A percentile compares a stretch with the other conserved stretches of the same genome.
Conservation (phyloP, 345 rosid genomes). For the Cardiospermum halicacabum region DNA sequence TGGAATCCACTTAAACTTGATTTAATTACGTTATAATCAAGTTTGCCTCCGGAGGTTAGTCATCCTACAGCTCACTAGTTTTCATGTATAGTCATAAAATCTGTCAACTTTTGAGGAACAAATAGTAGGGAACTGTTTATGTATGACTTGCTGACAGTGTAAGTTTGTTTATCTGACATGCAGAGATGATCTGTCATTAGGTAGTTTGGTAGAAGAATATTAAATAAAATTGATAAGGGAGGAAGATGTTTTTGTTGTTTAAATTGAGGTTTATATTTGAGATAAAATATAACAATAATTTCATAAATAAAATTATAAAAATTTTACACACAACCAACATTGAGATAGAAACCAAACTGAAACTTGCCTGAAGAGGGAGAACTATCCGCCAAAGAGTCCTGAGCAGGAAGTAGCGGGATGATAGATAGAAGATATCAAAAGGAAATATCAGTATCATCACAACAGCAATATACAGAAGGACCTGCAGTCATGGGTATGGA, state of each 20-base stretch:
- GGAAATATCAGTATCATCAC: constrained; percentile 71
- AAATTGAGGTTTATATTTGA: neutral
- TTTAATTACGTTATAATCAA: neutral
- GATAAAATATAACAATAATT: neutral
- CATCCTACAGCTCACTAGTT: neutral
- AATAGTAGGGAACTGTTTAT: neutral
- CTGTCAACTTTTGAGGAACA: neutral
- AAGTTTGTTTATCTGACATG: neutral
- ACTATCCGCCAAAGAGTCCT: constrained; percentile 87
- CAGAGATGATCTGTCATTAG: neutral
- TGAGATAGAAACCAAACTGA: constrained; percentile 8
- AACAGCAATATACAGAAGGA: constrained; percentile 67
- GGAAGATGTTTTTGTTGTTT: neutral
- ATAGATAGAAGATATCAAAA: constrained; percentile 72
- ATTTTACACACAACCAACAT: constrained; percentile 1
- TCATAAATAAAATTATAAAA: constrained; percentile 1
- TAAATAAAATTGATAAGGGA: neutral
- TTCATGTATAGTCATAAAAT: neutral
- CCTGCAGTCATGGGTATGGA: constrained; percentile 41
- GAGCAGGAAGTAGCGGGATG: constrained; percentile 76
- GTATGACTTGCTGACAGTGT: neutral
- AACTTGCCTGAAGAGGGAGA: constrained; percentile 76
- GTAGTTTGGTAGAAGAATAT: neutral
- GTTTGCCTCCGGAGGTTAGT: neutral
- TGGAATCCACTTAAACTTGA: constrained; percentile 4